Evolutionary conservation across 164 flowering plant genomes (phyloP), one percentile per base, ranked within the genome.

Genomic region (Magnolia officinalis): DNA sequence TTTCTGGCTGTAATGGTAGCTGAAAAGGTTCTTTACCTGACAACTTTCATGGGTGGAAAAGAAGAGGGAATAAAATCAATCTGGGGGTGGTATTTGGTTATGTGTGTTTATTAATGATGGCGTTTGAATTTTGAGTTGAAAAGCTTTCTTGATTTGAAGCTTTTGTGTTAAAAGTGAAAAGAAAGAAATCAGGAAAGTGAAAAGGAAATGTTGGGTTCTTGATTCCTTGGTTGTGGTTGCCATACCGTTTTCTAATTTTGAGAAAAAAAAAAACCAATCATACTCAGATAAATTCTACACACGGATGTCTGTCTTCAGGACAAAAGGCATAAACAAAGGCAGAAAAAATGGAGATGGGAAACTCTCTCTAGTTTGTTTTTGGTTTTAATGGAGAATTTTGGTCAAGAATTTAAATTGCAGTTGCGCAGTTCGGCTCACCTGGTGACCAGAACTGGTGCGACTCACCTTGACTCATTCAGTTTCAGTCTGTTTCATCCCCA

Each of bases 351-450:
- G 45, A 37, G 45, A 37, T 37, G 45, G 45, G 45, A 37, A 37
- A 37, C 45, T 37, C 45, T 37, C 45, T 37, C 45, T 37, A 37
- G 45, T 63, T 64, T 45, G 67, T 71, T 63, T 19, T 37, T 71
- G 59, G 63, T 76, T 50, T 71, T 72, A n/a, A 51, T 78, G 73
- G 59, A 61, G 80, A 77, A 67, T 81, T 6, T 66, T 2, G 64
- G 20, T 37, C 45, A 37, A 37, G 6, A 37, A 37, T 37, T 37
- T 37, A 37, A 37, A 4, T 37, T 4, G 45, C 45, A 2, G 45
- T 37, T 37, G 45, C 6, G 0, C 0, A 37, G 45, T 37, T 37
- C 45, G 45, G 4, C 45, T 37, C 45, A 37, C 45, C 45, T 37
- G 45, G 45, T 37, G 45, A 37, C 45, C 45, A 37, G 45, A 37